Percentiles rank a stretch among this genome's conserved stretches.
phyloP scores from a whole-genome alignment of 2,329 filamentous ascomycete genomes.

The Fusarium sp. region DNA sequence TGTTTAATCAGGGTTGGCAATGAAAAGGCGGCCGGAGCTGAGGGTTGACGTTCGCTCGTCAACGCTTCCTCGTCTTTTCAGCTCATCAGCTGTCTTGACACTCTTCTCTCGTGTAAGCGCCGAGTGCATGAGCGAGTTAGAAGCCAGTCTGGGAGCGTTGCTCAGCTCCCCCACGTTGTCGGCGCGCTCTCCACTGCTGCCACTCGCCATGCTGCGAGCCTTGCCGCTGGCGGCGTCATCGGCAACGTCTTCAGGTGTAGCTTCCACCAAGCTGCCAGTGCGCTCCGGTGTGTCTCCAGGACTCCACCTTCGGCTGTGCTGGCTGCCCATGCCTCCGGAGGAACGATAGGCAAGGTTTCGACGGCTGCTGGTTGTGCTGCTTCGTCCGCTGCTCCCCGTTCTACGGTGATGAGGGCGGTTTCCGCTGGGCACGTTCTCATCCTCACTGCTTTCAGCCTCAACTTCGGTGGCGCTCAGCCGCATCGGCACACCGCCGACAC shows the following conservation, averaged over 20 bases:
- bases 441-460: slow-evolving; percentile 85
- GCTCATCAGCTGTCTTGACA: slow-evolving; percentile 74
- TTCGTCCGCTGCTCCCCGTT: slow-evolving; percentile 80
- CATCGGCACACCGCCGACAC: slow-evolving; percentile 84
- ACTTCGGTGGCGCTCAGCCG: slow-evolving; percentile 95
- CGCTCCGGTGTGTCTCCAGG: slow-evolving; percentile 68
- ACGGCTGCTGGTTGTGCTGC: slow-evolving; percentile 69
- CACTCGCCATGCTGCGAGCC: slow-evolving; percentile 64
- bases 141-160: slow-evolving; percentile 62
- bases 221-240: slow-evolving; percentile 60
- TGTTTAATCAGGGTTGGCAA: slow-evolving; percentile 80
- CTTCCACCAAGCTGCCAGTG: slow-evolving; percentile 62
- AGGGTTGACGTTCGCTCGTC: slow-evolving; percentile 85
- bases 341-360: slow-evolving; percentile 62
- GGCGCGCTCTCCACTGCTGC: slow-evolving; percentile 69
- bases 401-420: slow-evolving; percentile 72
- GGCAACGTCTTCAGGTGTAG: slow-evolving; percentile 49
- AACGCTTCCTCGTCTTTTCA: slow-evolving; percentile 81
- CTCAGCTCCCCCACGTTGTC: slow-evolving; percentile 69
- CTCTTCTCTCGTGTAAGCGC: slow-evolving; percentile 72
- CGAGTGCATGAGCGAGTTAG: slow-evolving; percentile 68
- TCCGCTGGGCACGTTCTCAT: slow-evolving; percentile 67
- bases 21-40: slow-evolving; percentile 78
- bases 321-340: slow-evolving; percentile 59
- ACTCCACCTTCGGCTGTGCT: slow-evolving; percentile 60